A percentile compares a stretch with the other conserved stretches of the same genome.
Conservation (phyloP, 371 early-diverging fungal species). For the Lichtheimia hyalospora region DNA sequence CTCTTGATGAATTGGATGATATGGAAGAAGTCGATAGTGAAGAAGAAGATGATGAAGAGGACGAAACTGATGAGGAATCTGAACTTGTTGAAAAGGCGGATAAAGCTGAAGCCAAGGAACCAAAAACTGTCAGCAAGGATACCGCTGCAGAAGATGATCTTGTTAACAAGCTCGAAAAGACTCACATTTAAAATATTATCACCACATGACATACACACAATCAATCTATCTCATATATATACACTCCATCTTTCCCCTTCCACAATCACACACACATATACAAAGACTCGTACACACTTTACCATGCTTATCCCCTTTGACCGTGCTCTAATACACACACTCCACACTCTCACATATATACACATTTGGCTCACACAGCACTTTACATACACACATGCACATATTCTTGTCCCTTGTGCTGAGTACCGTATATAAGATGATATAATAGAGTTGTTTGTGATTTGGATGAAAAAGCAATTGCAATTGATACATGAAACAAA, state of each 20-base stretch:
- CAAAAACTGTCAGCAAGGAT: conserved; percentile 18
- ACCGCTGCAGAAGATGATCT: conserved; percentile 31
- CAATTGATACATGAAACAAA: no score
- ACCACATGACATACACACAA: not conserved
- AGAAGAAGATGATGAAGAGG: conserved; percentile 71
- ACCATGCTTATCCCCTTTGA: no score
- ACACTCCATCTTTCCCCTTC: not conserved
- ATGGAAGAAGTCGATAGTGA: conserved; percentile 88
- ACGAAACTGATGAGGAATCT: conserved; percentile 61
- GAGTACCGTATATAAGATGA: no score
- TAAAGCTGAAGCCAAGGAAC: conserved; percentile 28
- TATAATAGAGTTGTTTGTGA: no score
- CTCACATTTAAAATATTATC: conserved; percentile 38
- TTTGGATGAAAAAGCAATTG: no score
- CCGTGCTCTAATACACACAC: no score
- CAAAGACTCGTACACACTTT: no score
- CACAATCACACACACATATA: no score
- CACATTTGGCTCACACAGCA: no score
- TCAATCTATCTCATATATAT: not conserved
- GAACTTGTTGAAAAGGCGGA: conserved; percentile 38
- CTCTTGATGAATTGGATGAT: conserved; percentile 90
- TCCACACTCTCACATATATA: no score
- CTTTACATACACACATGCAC: conserved; percentile 1
- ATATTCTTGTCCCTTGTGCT: not conserved
- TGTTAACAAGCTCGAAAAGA: conserved; percentile 34